Percentiles rank a stretch among this genome's conserved stretches.
phyloP scores from a whole-genome alignment of 257 asterid genomes.

The Orobanche coerulescens region DNA sequence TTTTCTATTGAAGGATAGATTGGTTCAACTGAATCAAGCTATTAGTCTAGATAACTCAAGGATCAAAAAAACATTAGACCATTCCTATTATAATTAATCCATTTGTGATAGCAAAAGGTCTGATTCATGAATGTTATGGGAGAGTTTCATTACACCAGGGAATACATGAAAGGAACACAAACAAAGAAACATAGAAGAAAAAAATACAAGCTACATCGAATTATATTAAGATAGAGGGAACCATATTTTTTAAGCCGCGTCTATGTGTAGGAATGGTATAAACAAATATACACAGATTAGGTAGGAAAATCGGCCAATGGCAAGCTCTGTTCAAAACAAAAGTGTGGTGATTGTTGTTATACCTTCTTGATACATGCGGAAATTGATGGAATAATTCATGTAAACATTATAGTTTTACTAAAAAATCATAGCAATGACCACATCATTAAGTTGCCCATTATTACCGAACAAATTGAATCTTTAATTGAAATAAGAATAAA shows the following conservation, averaged over 20 bases:
- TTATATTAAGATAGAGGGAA: too few species aligned
- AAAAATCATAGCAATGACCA: neutral
- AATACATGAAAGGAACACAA: too few species aligned
- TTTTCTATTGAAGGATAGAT: neutral
- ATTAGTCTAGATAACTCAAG: neutral
- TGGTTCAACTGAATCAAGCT: too few species aligned
- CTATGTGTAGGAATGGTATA: too few species aligned
- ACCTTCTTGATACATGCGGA: neutral
- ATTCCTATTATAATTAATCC: neutral
- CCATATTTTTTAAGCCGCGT: too few species aligned
- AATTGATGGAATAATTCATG: neutral
- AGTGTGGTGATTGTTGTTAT: neutral
- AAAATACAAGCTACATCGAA: too few species aligned
- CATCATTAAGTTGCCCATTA: conserved; percentile 1
- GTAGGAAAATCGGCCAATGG: neutral
- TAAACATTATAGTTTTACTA: neutral
- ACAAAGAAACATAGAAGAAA: too few species aligned
- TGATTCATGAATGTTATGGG: neutral
- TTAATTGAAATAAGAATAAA: neutral
- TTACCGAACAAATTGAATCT: neutral
- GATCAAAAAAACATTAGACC: neutral
- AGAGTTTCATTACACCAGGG: neutral
- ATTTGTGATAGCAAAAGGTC: neutral
- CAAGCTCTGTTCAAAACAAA: neutral
- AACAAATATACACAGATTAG: too few species aligned